Evolutionary conservation across 257 asterid species (phyloP).

Genomic region (Jacaranda copaia): DNA sequence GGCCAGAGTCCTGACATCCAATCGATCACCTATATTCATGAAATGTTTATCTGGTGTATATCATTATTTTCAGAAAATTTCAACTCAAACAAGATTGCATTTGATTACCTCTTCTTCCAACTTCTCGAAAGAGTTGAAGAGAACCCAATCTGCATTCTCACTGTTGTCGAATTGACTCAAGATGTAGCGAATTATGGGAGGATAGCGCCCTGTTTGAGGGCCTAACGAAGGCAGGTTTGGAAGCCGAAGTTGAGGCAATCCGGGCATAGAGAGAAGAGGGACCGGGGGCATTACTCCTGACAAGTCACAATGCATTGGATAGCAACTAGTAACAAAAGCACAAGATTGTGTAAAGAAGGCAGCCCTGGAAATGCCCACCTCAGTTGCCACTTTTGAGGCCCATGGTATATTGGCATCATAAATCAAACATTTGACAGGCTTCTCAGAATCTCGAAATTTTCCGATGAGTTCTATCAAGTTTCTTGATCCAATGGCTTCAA

Average conservation of each 20-base stretch:
- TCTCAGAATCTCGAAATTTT: constrained; percentile 40
- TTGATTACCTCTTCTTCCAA: constrained; percentile 62
- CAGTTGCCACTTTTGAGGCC: constrained; percentile 52
- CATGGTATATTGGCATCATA: constrained; percentile 65
- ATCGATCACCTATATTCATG: constrained; percentile 47
- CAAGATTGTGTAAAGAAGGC: constrained; percentile 72
- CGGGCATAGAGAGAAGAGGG: constrained; percentile 44
- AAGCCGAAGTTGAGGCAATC: constrained; percentile 49
- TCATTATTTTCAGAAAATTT: too few species aligned
- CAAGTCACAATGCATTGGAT: constrained; percentile 60
- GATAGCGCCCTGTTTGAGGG: constrained; percentile 46
- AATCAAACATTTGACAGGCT: constrained; percentile 58
- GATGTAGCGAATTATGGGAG: constrained; percentile 55
- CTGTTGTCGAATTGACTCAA: constrained; percentile 53
- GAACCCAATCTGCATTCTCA: constrained; percentile 65
- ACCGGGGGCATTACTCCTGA: constrained; percentile 41
- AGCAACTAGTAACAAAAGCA: constrained; percentile 57
- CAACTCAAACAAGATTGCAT: too few species aligned
- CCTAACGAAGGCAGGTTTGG: constrained; percentile 65
- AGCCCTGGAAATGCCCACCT: constrained; percentile 47
- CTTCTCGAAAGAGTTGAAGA: constrained; percentile 61
- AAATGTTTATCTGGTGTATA: not conserved
- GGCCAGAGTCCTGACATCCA: constrained; percentile 69
- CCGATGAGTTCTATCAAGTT: constrained; percentile 47
- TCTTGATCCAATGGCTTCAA: constrained; percentile 51